Conservation (phyloP, 163 green algal species). For the Chloromonas sp. region DNA sequence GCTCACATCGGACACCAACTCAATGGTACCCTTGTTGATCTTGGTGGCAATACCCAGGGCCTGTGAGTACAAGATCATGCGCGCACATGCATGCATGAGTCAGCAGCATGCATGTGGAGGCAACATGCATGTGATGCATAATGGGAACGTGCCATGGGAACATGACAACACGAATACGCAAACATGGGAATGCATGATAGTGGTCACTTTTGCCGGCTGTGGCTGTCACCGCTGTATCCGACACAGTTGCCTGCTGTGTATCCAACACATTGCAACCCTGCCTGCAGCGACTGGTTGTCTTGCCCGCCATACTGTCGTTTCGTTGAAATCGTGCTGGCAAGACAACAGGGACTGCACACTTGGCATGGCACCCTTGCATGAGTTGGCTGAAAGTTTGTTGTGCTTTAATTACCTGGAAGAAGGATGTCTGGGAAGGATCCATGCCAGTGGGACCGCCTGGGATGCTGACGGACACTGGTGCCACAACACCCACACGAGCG, state of each 20-base stretch:
- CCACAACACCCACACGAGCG: slow-evolving; percentile 86
- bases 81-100: neutral
- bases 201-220: too few relatives aligned
- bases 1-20: slow-evolving; percentile 89
- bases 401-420: slow-evolving; percentile 82
- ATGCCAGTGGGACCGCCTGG: slow-evolving; percentile 89
- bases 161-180: too few relatives aligned
- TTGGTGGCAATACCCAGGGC: slow-evolving; percentile 99
- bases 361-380: too few relatives aligned
- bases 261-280: too few relatives aligned
- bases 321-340: too few relatives aligned
- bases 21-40: slow-evolving; percentile 99
- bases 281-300: too few relatives aligned
- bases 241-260: too few relatives aligned
- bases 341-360: too few relatives aligned
- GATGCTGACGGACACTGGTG: slow-evolving; percentile 86
- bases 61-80: slow-evolving; percentile 29
- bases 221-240: too few relatives aligned
- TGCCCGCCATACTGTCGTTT: too few relatives aligned
- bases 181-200: too few relatives aligned
- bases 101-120: neutral
- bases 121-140: neutral
- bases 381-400: too few relatives aligned
- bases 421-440: slow-evolving; percentile 97
- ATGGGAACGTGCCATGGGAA: neutral